Conservation (phyloP, 805 yeast species). For the Priceomyces melissophilus region DNA sequence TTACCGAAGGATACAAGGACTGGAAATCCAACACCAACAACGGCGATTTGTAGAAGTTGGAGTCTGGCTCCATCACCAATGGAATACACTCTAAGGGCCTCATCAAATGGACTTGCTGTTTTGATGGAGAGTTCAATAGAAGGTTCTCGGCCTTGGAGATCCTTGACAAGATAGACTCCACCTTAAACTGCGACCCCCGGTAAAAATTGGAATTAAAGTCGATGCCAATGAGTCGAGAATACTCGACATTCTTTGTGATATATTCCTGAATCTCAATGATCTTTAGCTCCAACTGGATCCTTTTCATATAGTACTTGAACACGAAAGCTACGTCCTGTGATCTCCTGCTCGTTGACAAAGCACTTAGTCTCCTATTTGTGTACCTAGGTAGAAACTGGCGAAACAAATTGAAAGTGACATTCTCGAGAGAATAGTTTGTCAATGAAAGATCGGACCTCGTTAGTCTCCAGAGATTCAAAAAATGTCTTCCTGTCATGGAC, state of each 20-base stretch:
- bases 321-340: constrained; percentile 26
- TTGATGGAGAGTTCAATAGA: constrained; percentile 73
- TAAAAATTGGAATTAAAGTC: constrained; percentile 86
- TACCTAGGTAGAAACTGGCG: constrained; percentile 69
- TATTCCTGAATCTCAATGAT: constrained; percentile 62
- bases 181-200: constrained; percentile 92
- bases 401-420: constrained; percentile 63
- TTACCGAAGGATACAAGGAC: constrained; percentile 87
- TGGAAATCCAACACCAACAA: constrained; percentile 89
- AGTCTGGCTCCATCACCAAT: constrained; percentile 86
- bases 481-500: constrained; percentile 73
- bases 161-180: constrained; percentile 78
- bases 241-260: constrained; percentile 69
- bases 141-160: constrained; percentile 74
- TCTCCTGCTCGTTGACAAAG: constrained; percentile 16
- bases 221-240: constrained; percentile 81
- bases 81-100: constrained; percentile 86
- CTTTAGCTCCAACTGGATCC: constrained; percentile 42
- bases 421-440: constrained; percentile 71
- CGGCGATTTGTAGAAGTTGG: constrained; percentile 84
- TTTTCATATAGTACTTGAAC: constrained; percentile 44
- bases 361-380: constrained; percentile 45
- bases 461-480: constrained; percentile 81
- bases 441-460: constrained; percentile 61
- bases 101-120: constrained; percentile 76